These are phyloP conservation scores for Saccharomycodes ludwigii DNA, from an alignment of 805 yeast species.

Conservation along the genomic window DNA sequence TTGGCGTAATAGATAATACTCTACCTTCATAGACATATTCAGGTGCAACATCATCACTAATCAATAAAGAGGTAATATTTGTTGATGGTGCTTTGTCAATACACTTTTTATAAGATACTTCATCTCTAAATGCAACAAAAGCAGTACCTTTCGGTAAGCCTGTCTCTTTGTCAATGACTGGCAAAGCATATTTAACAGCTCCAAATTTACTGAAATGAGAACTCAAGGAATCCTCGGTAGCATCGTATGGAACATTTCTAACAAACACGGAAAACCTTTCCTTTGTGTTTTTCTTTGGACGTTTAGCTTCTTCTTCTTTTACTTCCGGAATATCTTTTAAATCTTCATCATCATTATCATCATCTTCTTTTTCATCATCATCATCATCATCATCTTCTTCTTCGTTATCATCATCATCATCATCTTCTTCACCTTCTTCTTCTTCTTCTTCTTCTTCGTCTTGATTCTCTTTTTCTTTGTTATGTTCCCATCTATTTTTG, in stretches of 20 bases:
- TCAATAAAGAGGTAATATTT: slow-evolving; percentile 50
- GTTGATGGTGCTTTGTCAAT: slow-evolving; percentile 67
- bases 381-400: slow-evolving; percentile 25
- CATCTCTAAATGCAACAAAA: slow-evolving; percentile 70
- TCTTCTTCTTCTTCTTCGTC: slow-evolving; percentile 27
- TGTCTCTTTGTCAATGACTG: slow-evolving; percentile 76
- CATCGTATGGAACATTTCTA: slow-evolving; percentile 90
- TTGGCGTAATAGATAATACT: slow-evolving; percentile 67
- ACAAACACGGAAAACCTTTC: slow-evolving; percentile 71
- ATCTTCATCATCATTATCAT: slow-evolving; percentile 22
- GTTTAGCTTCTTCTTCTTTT: slow-evolving; percentile 23
- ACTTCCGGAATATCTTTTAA: slow-evolving; percentile 23
- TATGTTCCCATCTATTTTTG: slow-evolving; percentile 68
- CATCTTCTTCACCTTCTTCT: slow-evolving; percentile 29
- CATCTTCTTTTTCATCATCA: slow-evolving; percentile 24
- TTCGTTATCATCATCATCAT: slow-evolving; percentile 24
- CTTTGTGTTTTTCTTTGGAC: slow-evolving; percentile 41
- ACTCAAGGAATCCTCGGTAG: slow-evolving; percentile 63
- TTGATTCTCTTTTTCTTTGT: slow-evolving; percentile 33
- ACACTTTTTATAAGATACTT: slow-evolving; percentile 55
- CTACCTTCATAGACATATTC: slow-evolving; percentile 88
- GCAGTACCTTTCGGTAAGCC: slow-evolving; percentile 92
- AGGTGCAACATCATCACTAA: slow-evolving; percentile 87
- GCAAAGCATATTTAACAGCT: slow-evolving; percentile 80
- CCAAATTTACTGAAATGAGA: slow-evolving; percentile 81